These are phyloP conservation scores for Collybia sp. DNA, from an alignment of 768 basidiomycete species.

Conservation along the genomic window DNA sequence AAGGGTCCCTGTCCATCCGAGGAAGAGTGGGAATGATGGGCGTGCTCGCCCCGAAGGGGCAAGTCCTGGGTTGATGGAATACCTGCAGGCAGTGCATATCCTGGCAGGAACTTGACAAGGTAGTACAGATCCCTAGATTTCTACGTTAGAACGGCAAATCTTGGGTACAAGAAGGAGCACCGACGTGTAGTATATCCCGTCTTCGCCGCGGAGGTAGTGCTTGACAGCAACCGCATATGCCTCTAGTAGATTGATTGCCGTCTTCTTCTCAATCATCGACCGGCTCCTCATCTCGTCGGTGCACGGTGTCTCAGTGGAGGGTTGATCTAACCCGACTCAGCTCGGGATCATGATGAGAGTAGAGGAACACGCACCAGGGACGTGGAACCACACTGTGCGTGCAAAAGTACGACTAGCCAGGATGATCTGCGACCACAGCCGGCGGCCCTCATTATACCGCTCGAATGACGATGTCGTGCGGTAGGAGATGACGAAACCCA, in stretches of 20 bases:
- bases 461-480: constrained; percentile 71
- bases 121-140: constrained; percentile 52
- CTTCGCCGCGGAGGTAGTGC: constrained; percentile 64
- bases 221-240: constrained; percentile 64
- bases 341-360: not conserved
- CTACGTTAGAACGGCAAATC: no score
- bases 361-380: constrained; percentile 43
- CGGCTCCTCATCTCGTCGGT: constrained; percentile 34
- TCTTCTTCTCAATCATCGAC: constrained; percentile 61
- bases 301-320: constrained; percentile 12
- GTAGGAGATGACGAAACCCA: constrained; percentile 74
- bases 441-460: constrained; percentile 71
- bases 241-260: constrained; percentile 61
- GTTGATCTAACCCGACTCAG: constrained; percentile 12
- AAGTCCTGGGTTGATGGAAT: constrained; percentile 34
- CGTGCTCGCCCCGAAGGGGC: constrained; percentile 2
- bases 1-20: constrained; percentile 10
- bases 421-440: constrained; percentile 67
- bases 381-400: constrained; percentile 64
- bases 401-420: constrained; percentile 52
- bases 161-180: constrained; percentile 18
- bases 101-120: constrained; percentile 68
- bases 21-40: not conserved
- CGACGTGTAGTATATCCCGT: constrained; percentile 35
- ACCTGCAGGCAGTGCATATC: constrained; percentile 52